These are phyloP conservation scores for Stevia rebaudiana DNA, from an alignment of 140 eudicot genomes.

Conservation along the genomic window DNA sequence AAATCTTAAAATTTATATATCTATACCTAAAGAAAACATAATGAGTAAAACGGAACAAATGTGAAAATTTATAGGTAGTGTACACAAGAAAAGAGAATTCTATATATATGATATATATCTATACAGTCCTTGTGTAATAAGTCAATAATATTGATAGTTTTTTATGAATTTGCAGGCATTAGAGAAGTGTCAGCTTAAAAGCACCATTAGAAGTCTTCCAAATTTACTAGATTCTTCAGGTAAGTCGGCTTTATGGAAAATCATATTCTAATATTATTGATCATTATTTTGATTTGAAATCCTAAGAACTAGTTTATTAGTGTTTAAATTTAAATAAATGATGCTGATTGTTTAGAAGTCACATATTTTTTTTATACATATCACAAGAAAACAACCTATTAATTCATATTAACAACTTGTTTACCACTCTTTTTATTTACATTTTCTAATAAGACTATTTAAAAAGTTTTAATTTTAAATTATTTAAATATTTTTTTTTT, in stretches of 20 bases:
- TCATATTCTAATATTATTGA: not conserved
- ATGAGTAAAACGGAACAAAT: not conserved
- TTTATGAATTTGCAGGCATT: conserved; percentile 45
- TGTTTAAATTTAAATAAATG: not conserved
- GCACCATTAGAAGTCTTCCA: conserved; percentile 56
- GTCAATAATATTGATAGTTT: not conserved
- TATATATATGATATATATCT: no score
- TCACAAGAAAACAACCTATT: no score
- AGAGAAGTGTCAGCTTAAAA: conserved; percentile 80
- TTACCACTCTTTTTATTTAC: no score
- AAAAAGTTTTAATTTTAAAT: not conserved
- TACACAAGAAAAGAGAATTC: not conserved
- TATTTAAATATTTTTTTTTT: not conserved
- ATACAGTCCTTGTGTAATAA: not conserved
- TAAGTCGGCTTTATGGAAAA: conserved; percentile 20
- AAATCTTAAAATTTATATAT: not conserved
- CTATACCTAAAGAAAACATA: not conserved
- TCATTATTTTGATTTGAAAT: not conserved
- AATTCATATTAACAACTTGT: no score
- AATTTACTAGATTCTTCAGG: conserved; percentile 72
- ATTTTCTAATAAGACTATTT: no score
- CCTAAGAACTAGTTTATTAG: not conserved
- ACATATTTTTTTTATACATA: no score
- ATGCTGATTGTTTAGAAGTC: no score
- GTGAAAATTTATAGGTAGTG: not conserved